phyloP scores from a whole-genome alignment of 2,329 filamentous ascomycete genomes.

The Fusarium duplospermum region DNA sequence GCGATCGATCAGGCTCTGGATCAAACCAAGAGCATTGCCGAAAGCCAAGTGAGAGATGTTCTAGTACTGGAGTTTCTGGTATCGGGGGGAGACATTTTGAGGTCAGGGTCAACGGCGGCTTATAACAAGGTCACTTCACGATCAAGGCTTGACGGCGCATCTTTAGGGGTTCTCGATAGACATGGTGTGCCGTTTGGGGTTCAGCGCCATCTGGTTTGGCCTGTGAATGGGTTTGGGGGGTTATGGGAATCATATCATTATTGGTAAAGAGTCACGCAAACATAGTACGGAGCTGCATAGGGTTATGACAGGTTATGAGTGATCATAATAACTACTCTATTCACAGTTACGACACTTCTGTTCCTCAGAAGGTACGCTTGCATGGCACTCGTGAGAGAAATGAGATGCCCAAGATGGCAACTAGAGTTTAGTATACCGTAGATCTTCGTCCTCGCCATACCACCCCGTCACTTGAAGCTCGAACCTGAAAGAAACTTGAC shows the following conservation, averaged over 20 bases:
- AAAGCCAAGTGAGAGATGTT: slow-evolving; percentile 8
- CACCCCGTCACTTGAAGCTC: not conserved
- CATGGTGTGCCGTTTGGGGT: not conserved
- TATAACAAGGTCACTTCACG: not conserved
- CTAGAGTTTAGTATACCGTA: not conserved
- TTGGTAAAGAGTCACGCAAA: not conserved
- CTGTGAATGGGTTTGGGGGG: not conserved
- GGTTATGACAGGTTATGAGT: not conserved
- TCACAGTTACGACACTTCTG: not conserved
- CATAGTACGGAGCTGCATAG: not conserved
- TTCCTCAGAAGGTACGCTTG: too few relatives aligned
- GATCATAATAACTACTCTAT: not conserved
- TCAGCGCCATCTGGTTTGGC: not conserved
- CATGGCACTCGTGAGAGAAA: not conserved
- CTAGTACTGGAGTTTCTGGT: not conserved
- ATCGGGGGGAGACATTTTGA: not conserved
- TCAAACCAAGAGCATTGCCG: slow-evolving; percentile 42
- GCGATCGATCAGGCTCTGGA: slow-evolving; percentile 48
- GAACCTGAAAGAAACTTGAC: not conserved
- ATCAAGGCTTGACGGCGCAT: not conserved
- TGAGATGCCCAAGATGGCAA: not conserved
- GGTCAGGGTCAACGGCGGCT: not conserved
- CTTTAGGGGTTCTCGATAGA: not conserved
- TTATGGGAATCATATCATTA: not conserved
- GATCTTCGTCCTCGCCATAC: not conserved